Evolutionary conservation across 116 monocot species (phyloP).

Genomic region (Dioscorea cayenensis): DNA sequence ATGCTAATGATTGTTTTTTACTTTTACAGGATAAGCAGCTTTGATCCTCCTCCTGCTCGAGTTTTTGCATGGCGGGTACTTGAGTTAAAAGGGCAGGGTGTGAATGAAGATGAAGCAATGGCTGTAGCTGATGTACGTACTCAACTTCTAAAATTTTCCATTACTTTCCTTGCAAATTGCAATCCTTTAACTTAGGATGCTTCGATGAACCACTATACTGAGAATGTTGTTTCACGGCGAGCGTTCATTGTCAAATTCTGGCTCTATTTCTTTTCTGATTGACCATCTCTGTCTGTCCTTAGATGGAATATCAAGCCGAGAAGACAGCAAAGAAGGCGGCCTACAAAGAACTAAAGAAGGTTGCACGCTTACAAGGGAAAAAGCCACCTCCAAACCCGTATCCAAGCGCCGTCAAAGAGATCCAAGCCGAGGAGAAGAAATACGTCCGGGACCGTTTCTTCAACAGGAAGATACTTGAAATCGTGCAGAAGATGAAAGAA

Average conservation of each 20-base stretch:
- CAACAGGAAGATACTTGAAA: constrained; percentile 70
- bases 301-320: constrained; percentile 75
- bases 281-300: not conserved
- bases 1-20: constrained; percentile 1
- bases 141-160: not conserved
- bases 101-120: constrained; percentile 77
- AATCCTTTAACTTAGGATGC: too few relatives aligned
- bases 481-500: constrained; percentile 66
- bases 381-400: constrained; percentile 74
- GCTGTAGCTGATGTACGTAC: constrained; percentile 79
- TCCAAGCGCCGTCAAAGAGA: constrained; percentile 82
- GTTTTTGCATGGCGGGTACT: constrained; percentile 84
- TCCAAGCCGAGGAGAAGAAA: constrained; percentile 76
- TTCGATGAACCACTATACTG: too few relatives aligned
- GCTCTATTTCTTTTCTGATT: not conserved
- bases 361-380: constrained; percentile 54
- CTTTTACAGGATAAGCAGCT: constrained; percentile 53
- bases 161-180: too few relatives aligned
- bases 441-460: constrained; percentile 69
- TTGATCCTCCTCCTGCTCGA: constrained; percentile 79
- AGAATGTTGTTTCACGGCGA: too few relatives aligned
- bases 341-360: constrained; percentile 57
- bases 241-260: too few relatives aligned
- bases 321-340: constrained; percentile 89
- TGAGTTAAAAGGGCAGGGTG: constrained; percentile 67